Evolutionary conservation across 768 basidiomycete genomes (phyloP).

Genomic region (Daedaleopsis sinensis): DNA sequence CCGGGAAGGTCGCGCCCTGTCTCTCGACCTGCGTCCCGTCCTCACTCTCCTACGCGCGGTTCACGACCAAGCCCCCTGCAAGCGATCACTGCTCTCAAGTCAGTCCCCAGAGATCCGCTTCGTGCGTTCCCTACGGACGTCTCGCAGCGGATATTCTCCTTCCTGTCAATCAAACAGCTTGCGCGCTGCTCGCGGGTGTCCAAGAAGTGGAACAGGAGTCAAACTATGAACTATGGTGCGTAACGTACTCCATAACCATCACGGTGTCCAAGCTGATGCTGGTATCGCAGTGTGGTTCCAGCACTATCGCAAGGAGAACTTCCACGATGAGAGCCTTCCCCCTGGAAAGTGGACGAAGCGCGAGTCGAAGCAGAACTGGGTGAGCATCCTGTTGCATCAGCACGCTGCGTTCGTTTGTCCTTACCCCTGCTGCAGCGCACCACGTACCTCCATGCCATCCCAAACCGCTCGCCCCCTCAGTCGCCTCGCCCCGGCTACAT

Average conservation of each 20-base stretch:
- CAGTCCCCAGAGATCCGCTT: constrained; percentile 53
- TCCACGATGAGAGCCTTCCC: constrained; percentile 77
- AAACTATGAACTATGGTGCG: constrained; percentile 89
- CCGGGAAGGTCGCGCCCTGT: constrained; percentile 59
- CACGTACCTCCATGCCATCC: constrained; percentile 44
- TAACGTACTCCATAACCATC: not conserved
- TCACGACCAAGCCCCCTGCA: constrained; percentile 43
- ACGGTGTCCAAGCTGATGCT: constrained; percentile 1
- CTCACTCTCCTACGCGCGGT: constrained; percentile 14
- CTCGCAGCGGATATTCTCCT: constrained; percentile 75
- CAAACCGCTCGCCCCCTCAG: constrained; percentile 43
- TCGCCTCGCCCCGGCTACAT: constrained; percentile 42
- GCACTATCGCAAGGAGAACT: constrained; percentile 84
- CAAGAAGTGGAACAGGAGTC: constrained; percentile 86
- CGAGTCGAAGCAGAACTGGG: constrained; percentile 96
- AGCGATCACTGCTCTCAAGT: constrained; percentile 21
- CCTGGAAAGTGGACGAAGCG: constrained; percentile 90
- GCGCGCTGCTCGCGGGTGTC: constrained; percentile 80
- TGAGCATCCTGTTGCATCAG: constrained; percentile 33
- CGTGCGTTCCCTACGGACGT: constrained; percentile 78
- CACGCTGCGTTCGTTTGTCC: too few relatives aligned
- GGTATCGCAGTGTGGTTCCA: constrained; percentile 86
- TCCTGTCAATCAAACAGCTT: constrained; percentile 64
- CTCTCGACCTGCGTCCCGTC: constrained; percentile 46
- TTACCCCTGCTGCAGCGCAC: constrained; percentile 46